These are phyloP conservation scores for Cutaneotrichosporon cutaneum DNA, from an alignment of 1,284 basidiomycete genomes.

Conservation along the genomic window DNA sequence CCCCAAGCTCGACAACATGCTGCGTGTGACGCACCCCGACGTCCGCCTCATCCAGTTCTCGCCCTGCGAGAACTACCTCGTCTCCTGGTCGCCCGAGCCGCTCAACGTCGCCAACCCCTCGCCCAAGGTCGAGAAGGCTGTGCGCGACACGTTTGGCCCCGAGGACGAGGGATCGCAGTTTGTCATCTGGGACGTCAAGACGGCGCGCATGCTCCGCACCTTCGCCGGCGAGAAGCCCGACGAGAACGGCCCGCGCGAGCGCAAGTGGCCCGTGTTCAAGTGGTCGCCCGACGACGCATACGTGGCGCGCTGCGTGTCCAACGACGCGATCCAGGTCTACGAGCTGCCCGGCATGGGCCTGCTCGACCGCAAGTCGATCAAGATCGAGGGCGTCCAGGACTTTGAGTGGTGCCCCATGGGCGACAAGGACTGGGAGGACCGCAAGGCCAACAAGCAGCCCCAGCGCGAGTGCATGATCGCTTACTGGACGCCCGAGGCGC, in stretches of 20 bases:
- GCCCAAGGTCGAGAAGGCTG: constrained; percentile 55
- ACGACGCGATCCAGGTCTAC: constrained; percentile 93
- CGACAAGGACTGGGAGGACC: constrained; percentile 78
- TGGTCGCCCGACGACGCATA: constrained; percentile 98
- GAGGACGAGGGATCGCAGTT: constrained; percentile 96
- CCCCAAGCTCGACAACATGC: constrained; percentile 49
- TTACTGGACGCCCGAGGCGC: constrained; percentile 97
- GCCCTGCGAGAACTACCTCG: constrained; percentile 93
- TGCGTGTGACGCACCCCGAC: constrained; percentile 88
- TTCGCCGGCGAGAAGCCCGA: constrained; percentile 65
- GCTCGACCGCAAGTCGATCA: constrained; percentile 95
- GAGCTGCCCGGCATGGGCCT: constrained; percentile 92
- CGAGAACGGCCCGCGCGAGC: constrained; percentile 56
- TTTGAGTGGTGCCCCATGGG: constrained; percentile 98
- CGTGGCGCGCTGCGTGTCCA: constrained; percentile 83
- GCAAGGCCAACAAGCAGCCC: constrained; percentile 57
- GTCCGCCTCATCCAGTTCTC: constrained; percentile 98
- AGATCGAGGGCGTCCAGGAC: constrained; percentile 96
- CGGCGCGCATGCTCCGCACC: constrained; percentile 86
- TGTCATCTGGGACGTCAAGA: constrained; percentile 96
- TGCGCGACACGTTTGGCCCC: constrained; percentile 60
- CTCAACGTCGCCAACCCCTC: constrained; percentile 77
- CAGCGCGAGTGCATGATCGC: constrained; percentile 84
- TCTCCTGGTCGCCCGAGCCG: constrained; percentile 96
- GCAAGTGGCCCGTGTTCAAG: constrained; percentile 85